Conservation (phyloP, 257 asterid genomes). For the Fraxinus excelsior region DNA sequence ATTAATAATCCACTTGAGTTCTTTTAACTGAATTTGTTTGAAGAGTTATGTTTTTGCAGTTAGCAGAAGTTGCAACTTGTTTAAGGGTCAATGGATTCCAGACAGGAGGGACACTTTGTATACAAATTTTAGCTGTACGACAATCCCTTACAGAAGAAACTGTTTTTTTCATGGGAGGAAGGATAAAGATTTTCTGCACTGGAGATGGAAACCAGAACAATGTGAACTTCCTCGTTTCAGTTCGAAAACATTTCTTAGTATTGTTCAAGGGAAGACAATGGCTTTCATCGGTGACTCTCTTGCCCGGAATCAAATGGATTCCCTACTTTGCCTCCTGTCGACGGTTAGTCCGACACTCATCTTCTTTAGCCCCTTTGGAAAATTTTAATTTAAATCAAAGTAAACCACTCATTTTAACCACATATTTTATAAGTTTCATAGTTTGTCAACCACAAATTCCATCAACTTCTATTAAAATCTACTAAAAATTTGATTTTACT, state of each 20-base stretch:
- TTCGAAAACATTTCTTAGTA: constrained; percentile 25
- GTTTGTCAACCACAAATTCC: no score
- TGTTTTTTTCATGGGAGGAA: constrained; percentile 41
- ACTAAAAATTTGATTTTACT: no score
- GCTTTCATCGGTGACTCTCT: constrained; percentile 79
- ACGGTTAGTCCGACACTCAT: not conserved
- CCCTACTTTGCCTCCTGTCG: constrained; percentile 24
- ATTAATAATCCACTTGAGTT: not conserved
- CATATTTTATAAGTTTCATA: no score
- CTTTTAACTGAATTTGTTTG: not conserved
- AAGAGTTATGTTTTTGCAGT: constrained; percentile 14
- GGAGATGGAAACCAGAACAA: constrained; percentile 45
- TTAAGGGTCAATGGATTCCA: constrained; percentile 61
- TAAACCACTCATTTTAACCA: no score
- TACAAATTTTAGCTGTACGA: constrained; percentile 57
- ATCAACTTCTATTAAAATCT: no score
- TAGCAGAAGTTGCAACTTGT: constrained; percentile 46
- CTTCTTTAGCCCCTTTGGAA: not conserved
- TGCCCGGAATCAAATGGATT: constrained; percentile 75
- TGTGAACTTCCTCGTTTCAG: constrained; percentile 37
- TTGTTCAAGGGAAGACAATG: constrained; percentile 58
- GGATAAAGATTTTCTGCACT: constrained; percentile 31
- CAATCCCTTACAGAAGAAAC: constrained; percentile 41
- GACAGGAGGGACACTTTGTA: constrained; percentile 38
- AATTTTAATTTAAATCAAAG: no score